These are phyloP conservation scores for Wickerhamiella slavikovae DNA, from an alignment of 805 yeast species.

Conservation along the genomic window DNA sequence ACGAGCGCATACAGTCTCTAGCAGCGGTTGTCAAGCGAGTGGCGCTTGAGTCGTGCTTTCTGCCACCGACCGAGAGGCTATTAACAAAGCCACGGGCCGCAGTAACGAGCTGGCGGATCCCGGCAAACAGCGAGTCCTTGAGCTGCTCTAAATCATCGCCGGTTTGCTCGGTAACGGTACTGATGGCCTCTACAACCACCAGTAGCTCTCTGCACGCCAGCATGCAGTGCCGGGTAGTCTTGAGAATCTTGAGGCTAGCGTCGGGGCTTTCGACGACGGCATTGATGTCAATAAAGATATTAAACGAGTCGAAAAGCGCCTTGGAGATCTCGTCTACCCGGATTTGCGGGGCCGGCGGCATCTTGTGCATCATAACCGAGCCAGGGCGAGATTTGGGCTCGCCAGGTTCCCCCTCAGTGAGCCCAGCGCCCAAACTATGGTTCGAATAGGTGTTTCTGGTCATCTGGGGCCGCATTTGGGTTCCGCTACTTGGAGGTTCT, in stretches of 20 bases:
- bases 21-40: constrained; percentile 14
- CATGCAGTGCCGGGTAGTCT: constrained; percentile 20
- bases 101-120: constrained; percentile 17
- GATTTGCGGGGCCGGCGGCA: constrained; percentile 13
- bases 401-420: too few species aligned
- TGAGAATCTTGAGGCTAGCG: constrained; percentile 16
- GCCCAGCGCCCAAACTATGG: too few species aligned
- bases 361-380: constrained; percentile 2
- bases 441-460: background rate
- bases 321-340: constrained; percentile 19
- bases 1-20: constrained; percentile 16
- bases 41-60: constrained; percentile 8
- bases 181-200: constrained; percentile 17
- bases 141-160: constrained; percentile 15
- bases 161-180: constrained; percentile 12
- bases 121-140: constrained; percentile 17
- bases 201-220: constrained; percentile 21
- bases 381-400: background rate
- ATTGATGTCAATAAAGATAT: constrained; percentile 15
- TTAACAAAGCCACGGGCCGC: constrained; percentile 20
- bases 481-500: background rate
- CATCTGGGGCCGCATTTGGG: background rate
- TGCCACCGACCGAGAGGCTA: constrained; percentile 9
- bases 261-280: constrained; percentile 12
- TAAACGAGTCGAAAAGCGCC: constrained; percentile 18